Percentiles rank a stretch among this genome's conserved stretches.
Evolutionary conservation across 352 stramenopile species (phyloP).

Genomic region (Pythium graminicola): DNA sequence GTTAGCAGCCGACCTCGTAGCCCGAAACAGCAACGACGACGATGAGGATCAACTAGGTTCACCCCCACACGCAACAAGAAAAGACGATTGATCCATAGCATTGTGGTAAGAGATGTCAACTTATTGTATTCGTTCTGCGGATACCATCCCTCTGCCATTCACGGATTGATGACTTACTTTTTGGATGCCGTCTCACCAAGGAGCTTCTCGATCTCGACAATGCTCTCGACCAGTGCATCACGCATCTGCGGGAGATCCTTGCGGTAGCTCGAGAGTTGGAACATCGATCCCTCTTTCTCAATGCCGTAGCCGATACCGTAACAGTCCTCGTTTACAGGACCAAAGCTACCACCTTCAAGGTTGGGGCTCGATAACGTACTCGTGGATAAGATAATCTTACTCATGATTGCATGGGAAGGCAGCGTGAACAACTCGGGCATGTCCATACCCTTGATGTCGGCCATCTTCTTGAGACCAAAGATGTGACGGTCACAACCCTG

Average conservation of each 20-base stretch:
- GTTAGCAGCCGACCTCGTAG: slow-evolving; percentile 27
- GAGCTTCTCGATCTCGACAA: slow-evolving; percentile 57
- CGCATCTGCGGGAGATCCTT: slow-evolving; percentile 66
- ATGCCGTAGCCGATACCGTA: slow-evolving; percentile 89
- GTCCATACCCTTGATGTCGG: slow-evolving; percentile 44
- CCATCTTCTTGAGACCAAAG: slow-evolving; percentile 72
- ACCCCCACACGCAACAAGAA: no score
- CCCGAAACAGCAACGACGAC: slow-evolving; percentile 43
- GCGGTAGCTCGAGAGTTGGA: slow-evolving; percentile 83
- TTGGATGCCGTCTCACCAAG: slow-evolving; percentile 10
- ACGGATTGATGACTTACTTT: no score
- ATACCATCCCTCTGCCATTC: no score
- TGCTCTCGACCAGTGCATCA: slow-evolving; percentile 65
- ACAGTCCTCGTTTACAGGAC: slow-evolving; percentile 83
- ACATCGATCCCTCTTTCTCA: slow-evolving; percentile 72
- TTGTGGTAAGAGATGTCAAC: no score
- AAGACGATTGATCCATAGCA: no score
- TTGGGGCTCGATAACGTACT: slow-evolving; percentile 82
- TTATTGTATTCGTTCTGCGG: no score
- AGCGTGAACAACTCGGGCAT: slow-evolving; percentile 76
- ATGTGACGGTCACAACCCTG: slow-evolving; percentile 87
- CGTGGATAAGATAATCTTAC: slow-evolving; percentile 88
- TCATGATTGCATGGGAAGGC: slow-evolving; percentile 71
- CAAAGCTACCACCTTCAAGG: slow-evolving; percentile 85
- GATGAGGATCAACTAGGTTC: no score